Evolutionary conservation across 495 filamentous ascomycete species (phyloP), one percentile per base, ranked within the genome.

Genomic region (Aspergillus incahuasiensis): DNA sequence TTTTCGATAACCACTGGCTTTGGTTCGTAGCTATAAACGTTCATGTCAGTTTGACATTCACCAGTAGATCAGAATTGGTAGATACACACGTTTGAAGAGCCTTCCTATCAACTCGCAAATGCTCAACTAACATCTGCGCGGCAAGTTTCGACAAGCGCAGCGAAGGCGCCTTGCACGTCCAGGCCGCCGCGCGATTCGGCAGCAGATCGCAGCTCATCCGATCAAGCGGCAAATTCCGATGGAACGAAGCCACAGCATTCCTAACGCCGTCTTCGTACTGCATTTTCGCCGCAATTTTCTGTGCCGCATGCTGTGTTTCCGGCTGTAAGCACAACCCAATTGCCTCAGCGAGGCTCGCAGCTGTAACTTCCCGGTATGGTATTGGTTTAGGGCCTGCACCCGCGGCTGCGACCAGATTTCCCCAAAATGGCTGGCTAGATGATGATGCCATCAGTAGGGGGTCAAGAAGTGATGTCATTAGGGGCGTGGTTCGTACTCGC

Each of bases 381-480:
- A 91, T 81, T 1, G 88, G 84, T 24, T 77, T 68, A 1, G 87
- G 81, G 1, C 90, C 90, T 13, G 88, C 88, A 3, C 81, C 80
- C 2, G 83, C 78, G 19, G 73, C 74, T 0, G 79, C 79, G 3
- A 92, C 77, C 82, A 90, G 90, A 5, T 76, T 68, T 9, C 88
- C 90, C 90, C 90, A 95, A 67, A 94, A 94, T 15, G 82, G 78
- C 69, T 95, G 90, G 62, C 62, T 70, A 19, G 8, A 12, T 28
- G 16, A 39, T 4, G 20, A 11, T 1, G 24, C 40, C 38, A 55
- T 43, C 38, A 55, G 25, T 19, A 21, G 28, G 25, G 24, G 19
- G 2, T 42, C n/a, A 42, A 0, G 32, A 18, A 13, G n/a, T 12
- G 7, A 6, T 9, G 6, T 48, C n/a, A n/a, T 28, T 28, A 5